Evolutionary conservation across 441 rosid species (phyloP), one percentile per base, ranked within the genome.

Genomic region (Hura crepitans): DNA sequence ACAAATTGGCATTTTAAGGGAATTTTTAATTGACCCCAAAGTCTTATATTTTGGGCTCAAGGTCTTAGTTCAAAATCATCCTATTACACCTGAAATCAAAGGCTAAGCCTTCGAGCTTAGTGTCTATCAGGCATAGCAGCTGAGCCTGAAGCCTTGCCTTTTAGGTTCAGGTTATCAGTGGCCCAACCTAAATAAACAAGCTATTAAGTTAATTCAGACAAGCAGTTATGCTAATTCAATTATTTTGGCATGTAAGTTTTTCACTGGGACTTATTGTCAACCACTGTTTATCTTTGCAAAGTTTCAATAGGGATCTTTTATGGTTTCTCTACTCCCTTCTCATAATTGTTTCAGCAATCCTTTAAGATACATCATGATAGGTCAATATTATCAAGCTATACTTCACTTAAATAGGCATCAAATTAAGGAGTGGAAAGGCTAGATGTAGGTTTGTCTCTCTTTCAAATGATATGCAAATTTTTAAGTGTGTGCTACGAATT

Each of bases 351-450:
- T 86, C 97, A 22, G 86, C 87, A 7, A 78, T 96, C 99, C 68
- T 77, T 91, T 86, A 96, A 81, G 79, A 89, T 86, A 84, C 96
- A 89, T 72, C 82, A 67, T 68, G 99, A 96, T 69, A 91, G 79
- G 82, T 96, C 98, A 27, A 82, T 97, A 31, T 78, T 91, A 73
- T 85, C 96, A 20, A 97, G 99, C 94, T 27, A 89, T 89, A 56
- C 88, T 84, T 23, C 93, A 90, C 78, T 93, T 96, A 76, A 91
- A 88, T 77, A 86, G 99, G 74, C 96, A 96, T 85, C 98, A 96
- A 80, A 96, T 98, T 69, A 98, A 96, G 80, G 99, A 96, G 79
- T 96, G 99, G 99, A 96, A 87, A 78, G 99, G 99, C 74, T 96
- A 98, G 99, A 96, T 96, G 99, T 98, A 96, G 99, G 99, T 86